phyloP scores from a whole-genome alignment of 2,329 filamentous ascomycete genomes.

The Alternaria arborescens region DNA sequence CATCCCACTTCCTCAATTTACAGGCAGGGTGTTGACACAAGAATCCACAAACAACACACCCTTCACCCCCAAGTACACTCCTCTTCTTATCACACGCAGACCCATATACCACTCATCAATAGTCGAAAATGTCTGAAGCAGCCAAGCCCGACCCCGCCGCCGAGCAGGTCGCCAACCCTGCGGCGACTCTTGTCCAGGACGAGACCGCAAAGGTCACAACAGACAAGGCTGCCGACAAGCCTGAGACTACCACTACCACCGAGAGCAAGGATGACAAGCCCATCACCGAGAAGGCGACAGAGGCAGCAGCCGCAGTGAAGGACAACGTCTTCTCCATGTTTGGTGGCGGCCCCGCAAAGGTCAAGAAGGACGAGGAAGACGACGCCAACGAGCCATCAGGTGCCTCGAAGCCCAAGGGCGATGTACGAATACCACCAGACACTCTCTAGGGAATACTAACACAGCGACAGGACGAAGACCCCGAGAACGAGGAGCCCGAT shows the following conservation, averaged over 20 bases:
- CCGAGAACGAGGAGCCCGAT: constrained; percentile 90
- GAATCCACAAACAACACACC: constrained; percentile 11
- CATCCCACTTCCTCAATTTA: constrained; percentile 23
- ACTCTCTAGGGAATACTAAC: constrained; percentile 20
- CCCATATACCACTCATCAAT: constrained; percentile 9
- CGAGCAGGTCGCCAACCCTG: constrained; percentile 50
- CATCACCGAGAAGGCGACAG: constrained; percentile 50
- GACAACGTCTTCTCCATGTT: constrained; percentile 95
- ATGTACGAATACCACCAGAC: constrained; percentile 52
- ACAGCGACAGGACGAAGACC: constrained; percentile 68
- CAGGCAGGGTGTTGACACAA: constrained; percentile 15
- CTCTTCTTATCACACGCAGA: constrained; percentile 12
- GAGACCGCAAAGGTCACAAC: constrained; percentile 57
- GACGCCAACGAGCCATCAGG: constrained; percentile 79
- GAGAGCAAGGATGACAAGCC: constrained; percentile 61
- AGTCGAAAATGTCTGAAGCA: constrained; percentile 47
- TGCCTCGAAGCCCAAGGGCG: constrained; percentile 66
- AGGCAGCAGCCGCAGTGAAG: constrained; percentile 54
- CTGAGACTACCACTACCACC: constrained; percentile 18
- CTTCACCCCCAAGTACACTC: constrained; percentile 19
- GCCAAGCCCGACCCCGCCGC: constrained; percentile 54
- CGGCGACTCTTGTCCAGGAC: constrained; percentile 52
- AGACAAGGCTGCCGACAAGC: constrained; percentile 44
- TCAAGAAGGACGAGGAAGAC: constrained; percentile 83
- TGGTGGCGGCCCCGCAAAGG: constrained; percentile 95